Percentiles rank a stretch among this genome's conserved stretches.
Evolutionary conservation across 192 early-diverging fungal genomes (phyloP).

Genomic region (Allomyces arbusculus): DNA sequence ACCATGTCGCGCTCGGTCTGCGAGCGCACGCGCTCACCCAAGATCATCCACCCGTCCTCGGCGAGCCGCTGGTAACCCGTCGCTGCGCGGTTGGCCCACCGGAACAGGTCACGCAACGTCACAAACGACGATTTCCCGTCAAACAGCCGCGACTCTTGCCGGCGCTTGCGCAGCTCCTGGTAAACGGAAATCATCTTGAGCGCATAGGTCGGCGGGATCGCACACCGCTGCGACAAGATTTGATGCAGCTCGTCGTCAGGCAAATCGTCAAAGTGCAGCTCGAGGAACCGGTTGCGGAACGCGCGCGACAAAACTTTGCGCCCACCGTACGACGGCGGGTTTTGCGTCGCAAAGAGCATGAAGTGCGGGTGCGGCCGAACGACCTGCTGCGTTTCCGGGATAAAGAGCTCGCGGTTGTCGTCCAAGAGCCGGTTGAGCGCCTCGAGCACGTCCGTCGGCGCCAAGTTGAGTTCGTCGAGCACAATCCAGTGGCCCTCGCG

Average conservation of each 20-base stretch:
- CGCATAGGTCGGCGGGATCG: constrained; percentile 74
- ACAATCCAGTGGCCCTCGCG: constrained; percentile 94
- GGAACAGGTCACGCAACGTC: constrained; percentile 89
- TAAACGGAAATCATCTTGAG: constrained; percentile 70
- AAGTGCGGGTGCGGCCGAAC: constrained; percentile 87
- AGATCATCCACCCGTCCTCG: constrained; percentile 85
- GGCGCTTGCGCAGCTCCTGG: constrained; percentile 46
- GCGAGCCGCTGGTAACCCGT: constrained; percentile 61
- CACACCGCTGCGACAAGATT: constrained; percentile 66
- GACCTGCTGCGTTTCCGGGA: constrained; percentile 87
- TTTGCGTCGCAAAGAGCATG: constrained; percentile 98
- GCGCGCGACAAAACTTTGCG: constrained; percentile 87
- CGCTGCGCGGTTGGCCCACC: constrained; percentile 79
- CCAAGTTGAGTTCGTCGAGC: constrained; percentile 93
- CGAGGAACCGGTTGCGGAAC: constrained; percentile 92
- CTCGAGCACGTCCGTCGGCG: constrained; percentile 94
- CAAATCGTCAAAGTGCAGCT: constrained; percentile 92
- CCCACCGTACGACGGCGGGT: constrained; percentile 97
- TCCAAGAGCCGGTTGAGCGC: constrained; percentile 91
- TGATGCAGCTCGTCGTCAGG: constrained; percentile 76
- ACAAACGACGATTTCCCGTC: constrained; percentile 85
- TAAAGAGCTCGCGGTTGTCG: constrained; percentile 89
- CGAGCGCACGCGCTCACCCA: constrained; percentile 72
- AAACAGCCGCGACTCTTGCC: constrained; percentile 73
- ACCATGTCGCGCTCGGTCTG: constrained; percentile 66